These are phyloP conservation scores for Agastache rugosa DNA, from an alignment of 257 asterid genomes.

Conservation along the genomic window DNA sequence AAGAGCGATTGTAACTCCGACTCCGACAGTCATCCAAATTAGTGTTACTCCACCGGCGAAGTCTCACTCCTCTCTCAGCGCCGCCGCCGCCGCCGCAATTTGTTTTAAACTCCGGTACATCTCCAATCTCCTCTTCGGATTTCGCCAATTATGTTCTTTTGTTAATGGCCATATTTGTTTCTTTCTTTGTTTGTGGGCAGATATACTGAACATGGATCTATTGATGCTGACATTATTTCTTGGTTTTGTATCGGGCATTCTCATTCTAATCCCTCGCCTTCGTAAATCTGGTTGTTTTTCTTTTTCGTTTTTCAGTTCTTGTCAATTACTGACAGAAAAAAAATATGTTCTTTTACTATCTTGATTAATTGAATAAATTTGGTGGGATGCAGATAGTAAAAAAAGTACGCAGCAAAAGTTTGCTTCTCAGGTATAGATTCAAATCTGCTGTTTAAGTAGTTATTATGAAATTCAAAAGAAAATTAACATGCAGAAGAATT, in stretches of 20 bases:
- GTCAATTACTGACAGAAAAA: neutral
- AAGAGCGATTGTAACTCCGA: neutral
- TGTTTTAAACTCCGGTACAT: slow-evolving; percentile 4
- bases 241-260: slow-evolving; percentile 54
- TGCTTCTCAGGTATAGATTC: slow-evolving; percentile 52
- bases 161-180: neutral
- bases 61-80: neutral
- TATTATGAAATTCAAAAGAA: neutral
- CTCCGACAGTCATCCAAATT: neutral
- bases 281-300: slow-evolving; percentile 58
- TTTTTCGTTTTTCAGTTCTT: neutral
- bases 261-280: slow-evolving; percentile 55
- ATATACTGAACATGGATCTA: slow-evolving; percentile 56
- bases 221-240: slow-evolving; percentile 51
- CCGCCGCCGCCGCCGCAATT: slow-evolving; percentile 30
- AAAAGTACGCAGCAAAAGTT: slow-evolving; percentile 42
- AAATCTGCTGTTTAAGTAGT: neutral
- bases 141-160: neutral
- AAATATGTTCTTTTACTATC: neutral
- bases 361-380: slow-evolving; percentile 32
- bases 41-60: slow-evolving; percentile 6
- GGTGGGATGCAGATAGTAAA: slow-evolving; percentile 58
- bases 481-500: neutral
- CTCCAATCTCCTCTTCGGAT: neutral
- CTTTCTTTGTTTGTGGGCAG: slow-evolving; percentile 21